Base-by-base conservation (phyloP, 2,329 filamentous ascomycete species). In the Botryotinia narcissicola region DNA sequence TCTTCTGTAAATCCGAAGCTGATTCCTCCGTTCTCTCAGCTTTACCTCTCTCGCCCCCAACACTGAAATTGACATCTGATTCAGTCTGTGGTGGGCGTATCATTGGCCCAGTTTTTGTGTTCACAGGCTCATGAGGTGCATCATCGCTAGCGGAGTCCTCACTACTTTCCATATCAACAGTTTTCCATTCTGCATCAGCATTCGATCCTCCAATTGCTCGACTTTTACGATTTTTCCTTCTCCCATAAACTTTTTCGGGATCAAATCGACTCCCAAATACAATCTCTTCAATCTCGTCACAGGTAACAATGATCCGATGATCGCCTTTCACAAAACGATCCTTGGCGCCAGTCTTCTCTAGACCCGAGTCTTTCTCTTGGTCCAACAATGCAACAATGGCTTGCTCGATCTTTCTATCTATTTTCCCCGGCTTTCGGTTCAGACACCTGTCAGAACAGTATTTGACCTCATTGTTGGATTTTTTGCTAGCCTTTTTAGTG, bases 401-500 rank as follows among this genome's bases (percentile, higher is more conserved):
- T 12, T 79, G 80, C 79, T 90, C 88, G 61, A 90, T 87, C 73
- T 84, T 84, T 3, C 83, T 82, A 76, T 89, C 88, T 22, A 84
- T 74, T 12, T 82, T 82, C 0, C 84, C 83, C 0, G 86, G 86
- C 77, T 88, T 89, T 54, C 83, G 83, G 48, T 82, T 83, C 32
- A 87, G 83, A 76, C 88, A 90, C 54, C 85, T 82, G 63, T 84
- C 82, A 0, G 88, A 90, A 81, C 88, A 90, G 81, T 89, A 90
- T 75, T 88, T 89, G 80, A 76, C 63, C 48, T 72, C 70, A 57
- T 68, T 68, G 9, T 72, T 72, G 18, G 62, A 14, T 40, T 68
- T 72, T 42, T 72, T 72, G 70, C 35, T 72, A 0, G 70, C 40
- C 44, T 72, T 72, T 60, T 68, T 72, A 20, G 70, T 59, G 70